These are phyloP conservation scores for Pelargonium cotyledonis DNA, from an alignment of 441 rosid genomes.

Conservation along the genomic window DNA sequence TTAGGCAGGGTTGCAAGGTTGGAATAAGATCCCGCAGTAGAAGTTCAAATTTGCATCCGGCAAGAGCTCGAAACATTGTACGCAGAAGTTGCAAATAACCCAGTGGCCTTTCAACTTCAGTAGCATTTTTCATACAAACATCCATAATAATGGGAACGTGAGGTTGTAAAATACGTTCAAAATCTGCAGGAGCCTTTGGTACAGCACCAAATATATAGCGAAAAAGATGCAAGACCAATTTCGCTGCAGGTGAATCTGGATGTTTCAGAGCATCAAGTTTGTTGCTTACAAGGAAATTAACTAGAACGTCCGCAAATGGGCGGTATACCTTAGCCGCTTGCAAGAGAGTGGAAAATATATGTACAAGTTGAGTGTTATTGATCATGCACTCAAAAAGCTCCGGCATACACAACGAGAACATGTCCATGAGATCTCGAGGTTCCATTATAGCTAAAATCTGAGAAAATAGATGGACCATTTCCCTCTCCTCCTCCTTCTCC, in stretches of 20 bases:
- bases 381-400: slow-evolving; percentile 98
- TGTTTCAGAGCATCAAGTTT: slow-evolving; percentile 80
- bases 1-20: slow-evolving; percentile 81
- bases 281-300: slow-evolving; percentile 77
- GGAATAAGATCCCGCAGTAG: slow-evolving; percentile 82
- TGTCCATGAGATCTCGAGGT: slow-evolving; percentile 98
- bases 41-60: slow-evolving; percentile 90
- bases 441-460: slow-evolving; percentile 91
- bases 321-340: slow-evolving; percentile 73
- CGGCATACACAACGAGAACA: slow-evolving; percentile 95
- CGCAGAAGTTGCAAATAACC: slow-evolving; percentile 92
- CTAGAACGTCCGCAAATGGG: slow-evolving; percentile 89
- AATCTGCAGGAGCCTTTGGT: slow-evolving; percentile 82
- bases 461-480: slow-evolving; percentile 80
- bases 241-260: slow-evolving; percentile 79
- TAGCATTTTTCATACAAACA: slow-evolving; percentile 86
- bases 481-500: slow-evolving; percentile 97
- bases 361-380: slow-evolving; percentile 74
- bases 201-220: slow-evolving; percentile 84
- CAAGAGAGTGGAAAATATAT: slow-evolving; percentile 76
- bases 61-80: slow-evolving; percentile 86
- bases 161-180: slow-evolving; percentile 91
- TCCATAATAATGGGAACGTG: slow-evolving; percentile 92
- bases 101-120: slow-evolving; percentile 89
- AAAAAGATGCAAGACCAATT: slow-evolving; percentile 85